Base-by-base conservation (phyloP, 768 basidiomycete genomes). In the Tylopilus balloui region DNA sequence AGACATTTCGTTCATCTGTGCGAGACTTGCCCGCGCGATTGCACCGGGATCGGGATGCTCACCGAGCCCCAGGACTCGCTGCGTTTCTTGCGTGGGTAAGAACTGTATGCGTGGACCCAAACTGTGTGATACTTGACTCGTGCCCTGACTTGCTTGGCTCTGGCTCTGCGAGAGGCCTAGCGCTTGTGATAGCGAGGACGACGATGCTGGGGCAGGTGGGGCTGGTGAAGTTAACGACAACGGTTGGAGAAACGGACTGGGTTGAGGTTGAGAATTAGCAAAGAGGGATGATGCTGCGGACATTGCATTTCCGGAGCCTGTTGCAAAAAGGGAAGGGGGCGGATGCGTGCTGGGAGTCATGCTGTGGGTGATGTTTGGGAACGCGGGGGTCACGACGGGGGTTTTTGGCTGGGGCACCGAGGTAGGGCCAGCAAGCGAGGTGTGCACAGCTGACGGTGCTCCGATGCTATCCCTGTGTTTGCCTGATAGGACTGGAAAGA, bases 1-100 rank as follows among this genome's bases (percentile, higher is more conserved):
- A 37, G 84, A 85, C 54, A 86, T 78, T 61, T 88, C 87, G 67
- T 82, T 88, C 81, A 90, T 85, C 64, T 87, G 86, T 57, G 80
- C 73, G 50, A 89, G 76, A 44, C 81, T 79, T 14, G 83, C 84
- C 20, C 81, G 77, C 4, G 84, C 86, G 39, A 87, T 51, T 34
- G 60, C 77, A 29, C 79, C 74, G n/a, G 71, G 67, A 57, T 79
- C 80, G 11, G 73, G 71, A 53, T 78, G 79, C 42, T 48, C 58
- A 17, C 56, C 56, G 2, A 68, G 55, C 34, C 74, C 71, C 49
- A 78, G 66, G 48, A 78, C 69, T 13, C 78, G 73, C 51, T 80
- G 80, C 13, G 78, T 75, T 56, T 80, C 78, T 34, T 77, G 75
- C 11, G 75, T 70, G 23, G 81, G 78, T 24, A 86, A 62, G 64